Percentiles rank a stretch among this genome's conserved stretches.
Conservation (phyloP, 2,329 filamentous ascomycete genomes). For the Cordyceps fumosorosea region DNA sequence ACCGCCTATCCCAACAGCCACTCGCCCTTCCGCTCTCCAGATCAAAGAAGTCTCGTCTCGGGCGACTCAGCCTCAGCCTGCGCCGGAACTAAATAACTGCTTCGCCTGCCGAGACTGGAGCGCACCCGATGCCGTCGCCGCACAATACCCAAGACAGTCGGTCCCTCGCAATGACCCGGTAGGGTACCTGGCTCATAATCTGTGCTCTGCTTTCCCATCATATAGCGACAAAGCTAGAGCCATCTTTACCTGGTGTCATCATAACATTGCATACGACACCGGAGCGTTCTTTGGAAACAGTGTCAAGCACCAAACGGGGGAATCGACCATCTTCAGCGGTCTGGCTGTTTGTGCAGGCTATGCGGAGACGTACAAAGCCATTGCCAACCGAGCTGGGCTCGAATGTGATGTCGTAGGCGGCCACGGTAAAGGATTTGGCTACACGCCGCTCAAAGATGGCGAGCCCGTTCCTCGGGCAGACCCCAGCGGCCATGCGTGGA, state of each 20-base stretch:
- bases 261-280: slow-evolving; percentile 85
- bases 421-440: slow-evolving; percentile 82
- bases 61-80: slow-evolving; percentile 18
- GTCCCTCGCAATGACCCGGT: slow-evolving; percentile 62
- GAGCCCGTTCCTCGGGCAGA: slow-evolving; percentile 58
- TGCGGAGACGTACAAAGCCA: slow-evolving; percentile 70
- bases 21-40: slow-evolving; percentile 45
- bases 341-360: slow-evolving; percentile 90
- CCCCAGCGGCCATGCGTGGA: slow-evolving; percentile 76
- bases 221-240: slow-evolving; percentile 84
- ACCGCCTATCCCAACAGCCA: slow-evolving; percentile 39
- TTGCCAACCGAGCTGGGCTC: slow-evolving; percentile 74
- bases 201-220: slow-evolving; percentile 75
- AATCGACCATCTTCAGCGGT: slow-evolving; percentile 67
- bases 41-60: slow-evolving; percentile 38
- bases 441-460: slow-evolving; percentile 55
- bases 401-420: slow-evolving; percentile 69
- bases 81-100: slow-evolving; percentile 43
- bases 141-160: slow-evolving; percentile 64
- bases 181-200: slow-evolving; percentile 66
- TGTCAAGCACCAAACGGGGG: slow-evolving; percentile 60
- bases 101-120: slow-evolving; percentile 85
- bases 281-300: slow-evolving; percentile 69
- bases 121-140: slow-evolving; percentile 68
- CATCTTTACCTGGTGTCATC: slow-evolving; percentile 92